A percentile compares a stretch with the other conserved stretches of the same genome.
These are phyloP conservation scores for Pilaira anomala DNA, from an alignment of 192 early-diverging fungal genomes.

Conservation along the genomic window DNA sequence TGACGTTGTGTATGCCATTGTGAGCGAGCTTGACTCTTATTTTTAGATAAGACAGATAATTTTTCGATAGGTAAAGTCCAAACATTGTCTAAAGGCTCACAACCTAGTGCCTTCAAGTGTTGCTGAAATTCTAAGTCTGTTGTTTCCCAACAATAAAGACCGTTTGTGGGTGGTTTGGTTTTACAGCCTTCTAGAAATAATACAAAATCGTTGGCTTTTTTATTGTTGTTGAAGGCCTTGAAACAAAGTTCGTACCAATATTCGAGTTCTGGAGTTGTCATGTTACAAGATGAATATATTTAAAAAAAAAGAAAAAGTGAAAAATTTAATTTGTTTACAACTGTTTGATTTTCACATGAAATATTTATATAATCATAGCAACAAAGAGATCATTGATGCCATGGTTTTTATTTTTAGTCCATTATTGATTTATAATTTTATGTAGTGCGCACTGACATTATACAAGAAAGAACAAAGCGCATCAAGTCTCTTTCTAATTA, in stretches of 20 bases:
- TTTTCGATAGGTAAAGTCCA: neutral
- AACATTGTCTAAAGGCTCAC: neutral
- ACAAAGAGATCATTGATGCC: too few species aligned
- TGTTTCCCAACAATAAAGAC: neutral
- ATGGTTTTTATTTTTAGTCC: too few species aligned
- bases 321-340: too few species aligned
- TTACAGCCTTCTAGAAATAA: neutral
- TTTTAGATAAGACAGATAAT: neutral
- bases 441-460: too few species aligned
- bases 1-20: constrained; percentile 20
- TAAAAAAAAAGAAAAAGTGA: too few species aligned
- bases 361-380: too few species aligned
- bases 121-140: neutral
- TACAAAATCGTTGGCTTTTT: neutral
- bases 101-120: neutral
- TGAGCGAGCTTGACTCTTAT: constrained; percentile 1
- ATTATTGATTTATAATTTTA: too few species aligned
- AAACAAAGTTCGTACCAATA: constrained; percentile 7
- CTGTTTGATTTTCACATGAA: too few species aligned
- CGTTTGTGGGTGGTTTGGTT: neutral
- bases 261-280: too few species aligned
- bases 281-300: too few species aligned
- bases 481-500: too few species aligned
- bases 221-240: neutral
- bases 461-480: too few species aligned